Evolutionary conservation across 768 basidiomycete genomes (phyloP), one percentile per base, ranked within the genome.

Genomic region (Termitomyces eurrhizus): DNA sequence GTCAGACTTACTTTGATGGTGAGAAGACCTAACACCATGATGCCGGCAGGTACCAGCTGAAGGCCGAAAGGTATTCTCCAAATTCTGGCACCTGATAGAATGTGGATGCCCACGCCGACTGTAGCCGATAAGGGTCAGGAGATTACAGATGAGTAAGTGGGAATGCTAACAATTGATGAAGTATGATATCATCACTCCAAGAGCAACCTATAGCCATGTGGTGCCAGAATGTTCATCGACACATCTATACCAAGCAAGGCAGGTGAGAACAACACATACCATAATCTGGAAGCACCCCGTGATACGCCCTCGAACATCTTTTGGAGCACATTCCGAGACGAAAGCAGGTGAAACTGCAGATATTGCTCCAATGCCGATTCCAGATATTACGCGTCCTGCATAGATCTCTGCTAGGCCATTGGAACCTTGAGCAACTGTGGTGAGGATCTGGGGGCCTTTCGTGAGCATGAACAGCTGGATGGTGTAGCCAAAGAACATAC

Each of bases 281-380:
- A 92, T 88, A 71, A 95, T 84, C 69, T 95, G 93, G 80, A 93
- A 94, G 33, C 89, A 67, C 32, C 92, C 92, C 0, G 90, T 93
- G 65, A 94, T 90, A 45, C 90, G 81, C 5, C 93, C 93, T 62
- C 93, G 87, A 3, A 93, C 89, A 26, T 91, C 80, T 69, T 93
- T 95, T 7, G 93, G 94, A 1, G 88, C 81, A 71, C 92, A 93
- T 72, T 95, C 94, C 12, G 90, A 88, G 24, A 95, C 92, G 68
- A 85, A 96, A 0, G 92, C 86, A 5, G 93, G 94, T 1, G 92
- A 84, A 7, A 93, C 88, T 29, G 88, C 85, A 7, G 79, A 92
- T 66, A 94, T 92, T 9, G 81, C 88, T 62, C 93, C 93, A 54
- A 95, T 88, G 33, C 92, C 93, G 37, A 93, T 36, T 48, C 93